phyloP scores from a whole-genome alignment of 2,329 filamentous ascomycete species.

The Beauveria sp. region DNA sequence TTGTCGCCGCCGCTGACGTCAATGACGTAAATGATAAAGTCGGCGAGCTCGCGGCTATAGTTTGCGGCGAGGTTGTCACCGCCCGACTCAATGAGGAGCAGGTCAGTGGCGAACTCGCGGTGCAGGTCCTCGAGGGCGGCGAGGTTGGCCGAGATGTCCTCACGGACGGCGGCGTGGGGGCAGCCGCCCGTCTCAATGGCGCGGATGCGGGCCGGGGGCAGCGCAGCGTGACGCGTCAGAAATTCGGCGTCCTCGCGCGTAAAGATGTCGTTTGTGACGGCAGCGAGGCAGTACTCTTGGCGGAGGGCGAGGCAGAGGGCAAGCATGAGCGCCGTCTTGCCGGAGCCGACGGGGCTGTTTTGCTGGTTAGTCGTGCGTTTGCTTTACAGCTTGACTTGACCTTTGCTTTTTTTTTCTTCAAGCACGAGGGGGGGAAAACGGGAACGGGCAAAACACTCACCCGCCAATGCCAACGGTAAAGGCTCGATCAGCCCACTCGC shows the following conservation, averaged over 20 bases:
- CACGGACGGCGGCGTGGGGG: constrained; percentile 91
- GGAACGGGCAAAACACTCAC: constrained; percentile 41
- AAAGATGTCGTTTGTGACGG: constrained; percentile 98
- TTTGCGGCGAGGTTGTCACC: constrained; percentile 97
- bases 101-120: constrained; percentile 65
- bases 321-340: constrained; percentile 96
- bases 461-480: constrained; percentile 98
- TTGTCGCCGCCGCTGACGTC: constrained; percentile 96
- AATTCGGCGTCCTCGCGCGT: constrained; percentile 98
- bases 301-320: constrained; percentile 82
- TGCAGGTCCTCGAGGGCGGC: constrained; percentile 88
- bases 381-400: neutral
- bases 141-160: constrained; percentile 92
- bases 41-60: constrained; percentile 88
- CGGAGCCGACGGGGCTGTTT: constrained; percentile 81
- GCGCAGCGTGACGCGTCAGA: constrained; percentile 76
- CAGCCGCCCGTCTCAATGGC: constrained; percentile 98
- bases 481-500: constrained; percentile 79
- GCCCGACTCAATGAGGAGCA: constrained; percentile 90
- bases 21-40: constrained; percentile 98
- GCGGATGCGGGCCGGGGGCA: constrained; percentile 75
- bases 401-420: no score
- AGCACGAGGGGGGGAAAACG: neutral
- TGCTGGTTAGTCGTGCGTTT: neutral
- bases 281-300: constrained; percentile 75